phyloP scores from a whole-genome alignment of 495 filamentous ascomycete genomes.

The Penicillium goetzii region DNA sequence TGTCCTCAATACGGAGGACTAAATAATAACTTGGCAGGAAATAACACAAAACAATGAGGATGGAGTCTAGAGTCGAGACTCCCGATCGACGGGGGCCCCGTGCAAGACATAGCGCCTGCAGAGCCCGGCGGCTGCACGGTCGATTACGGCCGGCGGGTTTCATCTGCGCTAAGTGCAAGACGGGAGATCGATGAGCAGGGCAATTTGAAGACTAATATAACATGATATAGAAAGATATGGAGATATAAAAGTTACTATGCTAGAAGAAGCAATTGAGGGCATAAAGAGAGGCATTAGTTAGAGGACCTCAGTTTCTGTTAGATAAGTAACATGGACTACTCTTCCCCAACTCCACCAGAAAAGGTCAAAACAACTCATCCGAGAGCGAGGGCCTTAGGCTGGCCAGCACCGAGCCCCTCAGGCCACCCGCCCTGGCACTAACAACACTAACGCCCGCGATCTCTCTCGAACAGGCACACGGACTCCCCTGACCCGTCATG shows the following conservation, averaged over 20 bases:
- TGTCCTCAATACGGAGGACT: too few species aligned
- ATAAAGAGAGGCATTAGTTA: too few species aligned
- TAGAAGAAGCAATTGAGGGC: too few species aligned
- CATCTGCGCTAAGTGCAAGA: conserved; percentile 1
- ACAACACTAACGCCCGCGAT: conserved; percentile 8
- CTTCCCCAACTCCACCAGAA: background rate
- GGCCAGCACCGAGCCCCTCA: background rate
- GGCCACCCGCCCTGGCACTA: background rate
- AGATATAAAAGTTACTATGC: background rate
- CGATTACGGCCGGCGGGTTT: conserved; percentile 22
- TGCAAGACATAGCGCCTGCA: conserved; percentile 28
- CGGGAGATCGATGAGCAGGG: conserved; percentile 3
- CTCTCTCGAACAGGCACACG: conserved; percentile 8
- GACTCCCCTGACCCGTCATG: conserved; percentile 8
- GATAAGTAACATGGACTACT: too few species aligned
- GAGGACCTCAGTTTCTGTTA: too few species aligned
- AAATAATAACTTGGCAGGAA: too few species aligned
- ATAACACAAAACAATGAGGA: conserved; percentile 21
- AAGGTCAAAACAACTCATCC: background rate
- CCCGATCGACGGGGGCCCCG: conserved; percentile 24
- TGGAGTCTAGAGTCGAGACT: conserved; percentile 14
- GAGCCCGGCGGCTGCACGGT: conserved; percentile 32
- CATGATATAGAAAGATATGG: background rate
- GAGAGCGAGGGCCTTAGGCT: conserved; percentile 1
- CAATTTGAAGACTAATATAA: background rate